These are phyloP conservation scores for Leccinum barrowsii DNA, from an alignment of 768 basidiomycete genomes.

Conservation along the genomic window DNA sequence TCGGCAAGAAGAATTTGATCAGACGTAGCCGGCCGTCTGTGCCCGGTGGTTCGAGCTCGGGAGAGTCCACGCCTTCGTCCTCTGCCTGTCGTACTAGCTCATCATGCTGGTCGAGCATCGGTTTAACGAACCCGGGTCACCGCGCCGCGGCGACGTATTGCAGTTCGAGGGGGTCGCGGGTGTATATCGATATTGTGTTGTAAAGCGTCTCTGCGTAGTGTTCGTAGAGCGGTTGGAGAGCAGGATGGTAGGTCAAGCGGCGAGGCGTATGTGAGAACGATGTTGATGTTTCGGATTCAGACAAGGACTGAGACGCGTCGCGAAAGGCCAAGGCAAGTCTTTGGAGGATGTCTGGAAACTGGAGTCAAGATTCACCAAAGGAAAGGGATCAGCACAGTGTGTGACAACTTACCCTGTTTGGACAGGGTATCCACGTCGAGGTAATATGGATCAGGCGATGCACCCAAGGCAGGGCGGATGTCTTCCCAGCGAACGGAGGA, in stretches of 20 bases:
- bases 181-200: slow-evolving; percentile 60
- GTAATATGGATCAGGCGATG: slow-evolving; percentile 70
- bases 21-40: slow-evolving; percentile 69
- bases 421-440: slow-evolving; percentile 50
- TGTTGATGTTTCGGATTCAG: neutral
- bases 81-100: slow-evolving; percentile 18
- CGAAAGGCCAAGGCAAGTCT: slow-evolving; percentile 41
- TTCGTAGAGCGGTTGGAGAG: slow-evolving; percentile 55
- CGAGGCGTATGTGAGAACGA: slow-evolving; percentile 8
- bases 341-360: slow-evolving; percentile 29
- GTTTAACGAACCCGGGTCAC: slow-evolving; percentile 78
- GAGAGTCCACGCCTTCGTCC: slow-evolving; percentile 22
- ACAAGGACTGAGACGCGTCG: slow-evolving; percentile 3
- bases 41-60: slow-evolving; percentile 37
- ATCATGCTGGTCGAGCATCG: slow-evolving; percentile 52
- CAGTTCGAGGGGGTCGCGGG: slow-evolving; percentile 64
- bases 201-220: slow-evolving; percentile 60
- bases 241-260: slow-evolving; percentile 46
- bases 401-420: slow-evolving; percentile 51
- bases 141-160: slow-evolving; percentile 73
- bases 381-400: neutral
- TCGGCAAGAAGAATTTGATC: slow-evolving; percentile 56
- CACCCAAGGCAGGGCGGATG: slow-evolving; percentile 64
- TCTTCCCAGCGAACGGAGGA: slow-evolving; percentile 71
- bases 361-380: neutral